These are phyloP conservation scores for Thielaviopsis euricoi DNA, from an alignment of 2,329 filamentous ascomycete species.

Conservation along the genomic window DNA sequence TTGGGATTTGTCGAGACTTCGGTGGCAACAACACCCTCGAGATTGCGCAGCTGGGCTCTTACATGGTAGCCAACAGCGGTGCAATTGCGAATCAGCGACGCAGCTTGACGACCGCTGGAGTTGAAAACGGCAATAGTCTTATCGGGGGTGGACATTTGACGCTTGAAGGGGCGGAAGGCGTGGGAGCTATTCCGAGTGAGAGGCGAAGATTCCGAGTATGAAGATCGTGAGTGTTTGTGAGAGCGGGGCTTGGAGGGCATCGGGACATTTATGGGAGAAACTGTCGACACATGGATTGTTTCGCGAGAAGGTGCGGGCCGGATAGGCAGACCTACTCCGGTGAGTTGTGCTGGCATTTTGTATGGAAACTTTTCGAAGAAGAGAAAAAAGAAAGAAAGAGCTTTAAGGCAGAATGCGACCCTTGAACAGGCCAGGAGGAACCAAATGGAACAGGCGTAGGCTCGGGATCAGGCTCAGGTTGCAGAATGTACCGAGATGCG, in stretches of 20 bases:
- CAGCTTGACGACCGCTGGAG: constrained; percentile 86
- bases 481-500: background rate
- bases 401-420: background rate
- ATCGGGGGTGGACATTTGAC: constrained; percentile 40
- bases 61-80: constrained; percentile 88
- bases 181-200: constrained; percentile 41
- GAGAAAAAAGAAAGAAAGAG: background rate
- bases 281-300: constrained; percentile 10
- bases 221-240: constrained; percentile 46
- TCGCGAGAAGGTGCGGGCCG: constrained; percentile 20
- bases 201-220: constrained; percentile 43
- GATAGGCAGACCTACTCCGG: constrained; percentile 20
- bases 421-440: background rate
- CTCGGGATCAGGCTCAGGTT: background rate
- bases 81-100: constrained; percentile 85
- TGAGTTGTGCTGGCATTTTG: constrained; percentile 20
- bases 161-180: constrained; percentile 43
- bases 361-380: background rate
- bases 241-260: constrained; percentile 17
- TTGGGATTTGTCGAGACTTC: constrained; percentile 74
- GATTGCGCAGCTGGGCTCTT: constrained; percentile 75
- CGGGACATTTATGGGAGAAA: constrained; percentile 9
- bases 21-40: constrained; percentile 72
- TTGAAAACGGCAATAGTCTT: constrained; percentile 93
- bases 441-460: background rate